A percentile compares a stretch with the other conserved stretches of the same genome.
These are phyloP conservation scores for Glycyrrhiza uralensis DNA, from an alignment of 306 rosid species.

Conservation along the genomic window DNA sequence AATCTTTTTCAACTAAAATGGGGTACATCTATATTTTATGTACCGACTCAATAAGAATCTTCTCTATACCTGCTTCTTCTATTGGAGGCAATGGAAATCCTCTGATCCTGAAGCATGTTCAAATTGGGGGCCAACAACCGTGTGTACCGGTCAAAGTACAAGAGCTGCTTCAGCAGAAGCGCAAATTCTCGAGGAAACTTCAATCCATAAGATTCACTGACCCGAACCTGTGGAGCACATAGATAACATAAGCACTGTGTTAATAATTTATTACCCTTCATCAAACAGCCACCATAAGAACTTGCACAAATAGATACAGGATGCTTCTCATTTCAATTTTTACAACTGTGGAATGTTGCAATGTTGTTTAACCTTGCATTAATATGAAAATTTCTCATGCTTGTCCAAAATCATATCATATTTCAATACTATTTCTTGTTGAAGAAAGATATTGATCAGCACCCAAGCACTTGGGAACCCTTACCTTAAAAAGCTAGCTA, in stretches of 20 bases:
- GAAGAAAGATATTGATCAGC: background rate
- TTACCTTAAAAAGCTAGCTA: no score
- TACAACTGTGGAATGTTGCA: background rate
- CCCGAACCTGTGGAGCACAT: conserved; percentile 54
- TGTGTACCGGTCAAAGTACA: conserved; percentile 91
- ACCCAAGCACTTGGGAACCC: no score
- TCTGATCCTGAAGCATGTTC: conserved; percentile 95
- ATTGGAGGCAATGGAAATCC: conserved; percentile 74
- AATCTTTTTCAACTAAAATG: conserved; percentile 20
- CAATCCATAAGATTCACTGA: conserved; percentile 90
- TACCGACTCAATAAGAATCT: conserved; percentile 28
- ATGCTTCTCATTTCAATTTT: background rate
- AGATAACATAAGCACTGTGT: background rate
- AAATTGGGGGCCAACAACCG: conserved; percentile 86
- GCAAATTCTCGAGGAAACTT: conserved; percentile 95
- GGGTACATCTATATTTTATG: conserved; percentile 16
- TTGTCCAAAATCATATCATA: background rate
- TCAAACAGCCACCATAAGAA: background rate
- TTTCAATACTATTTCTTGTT: background rate
- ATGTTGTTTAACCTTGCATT: background rate
- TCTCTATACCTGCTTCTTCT: conserved; percentile 54
- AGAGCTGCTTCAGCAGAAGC: conserved; percentile 88
- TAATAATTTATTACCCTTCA: background rate
- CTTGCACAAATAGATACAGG: background rate
- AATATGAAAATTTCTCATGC: background rate